Evolutionary conservation across 176 grass and related monocot genomes (phyloP).

Genomic region (Oryza rufipogon): DNA sequence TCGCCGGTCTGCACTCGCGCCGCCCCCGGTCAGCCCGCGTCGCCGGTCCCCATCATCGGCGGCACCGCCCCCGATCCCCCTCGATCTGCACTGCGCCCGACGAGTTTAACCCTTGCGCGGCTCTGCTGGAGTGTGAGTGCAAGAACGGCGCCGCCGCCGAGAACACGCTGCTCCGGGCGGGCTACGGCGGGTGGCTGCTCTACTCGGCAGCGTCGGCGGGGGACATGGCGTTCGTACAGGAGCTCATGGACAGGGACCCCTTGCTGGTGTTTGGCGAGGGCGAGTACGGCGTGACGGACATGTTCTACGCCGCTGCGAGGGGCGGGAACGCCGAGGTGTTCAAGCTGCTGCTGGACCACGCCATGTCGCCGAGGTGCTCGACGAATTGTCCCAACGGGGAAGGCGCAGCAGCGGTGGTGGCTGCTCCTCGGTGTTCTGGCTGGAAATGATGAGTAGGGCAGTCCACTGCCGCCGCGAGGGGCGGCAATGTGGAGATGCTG

Average conservation of each 20-base stretch:
- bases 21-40: too few relatives aligned
- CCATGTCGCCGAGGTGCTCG: constrained; percentile 65
- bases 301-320: constrained; percentile 83
- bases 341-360: constrained; percentile 68
- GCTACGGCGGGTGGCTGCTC: constrained; percentile 94
- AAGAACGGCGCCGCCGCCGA: constrained; percentile 44
- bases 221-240: constrained; percentile 63
- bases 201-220: constrained; percentile 85
- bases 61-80: too few relatives aligned
- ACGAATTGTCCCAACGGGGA: constrained; percentile 38
- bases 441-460: constrained; percentile 84
- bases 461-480: constrained; percentile 76
- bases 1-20: too few relatives aligned
- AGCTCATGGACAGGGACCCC: constrained; percentile 73
- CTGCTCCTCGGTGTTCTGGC: constrained; percentile 50
- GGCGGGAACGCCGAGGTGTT: constrained; percentile 58
- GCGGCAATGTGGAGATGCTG: constrained; percentile 75
- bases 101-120: too few relatives aligned
- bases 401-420: not conserved
- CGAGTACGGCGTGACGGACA: constrained; percentile 89
- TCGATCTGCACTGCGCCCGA: too few relatives aligned
- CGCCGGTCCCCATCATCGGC: too few relatives aligned
- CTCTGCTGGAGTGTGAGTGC: constrained; percentile 67
- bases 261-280: constrained; percentile 92
- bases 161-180: constrained; percentile 82